Conservation (phyloP, 2,329 filamentous ascomycete genomes). For the Fusarium xyrophilum region DNA sequence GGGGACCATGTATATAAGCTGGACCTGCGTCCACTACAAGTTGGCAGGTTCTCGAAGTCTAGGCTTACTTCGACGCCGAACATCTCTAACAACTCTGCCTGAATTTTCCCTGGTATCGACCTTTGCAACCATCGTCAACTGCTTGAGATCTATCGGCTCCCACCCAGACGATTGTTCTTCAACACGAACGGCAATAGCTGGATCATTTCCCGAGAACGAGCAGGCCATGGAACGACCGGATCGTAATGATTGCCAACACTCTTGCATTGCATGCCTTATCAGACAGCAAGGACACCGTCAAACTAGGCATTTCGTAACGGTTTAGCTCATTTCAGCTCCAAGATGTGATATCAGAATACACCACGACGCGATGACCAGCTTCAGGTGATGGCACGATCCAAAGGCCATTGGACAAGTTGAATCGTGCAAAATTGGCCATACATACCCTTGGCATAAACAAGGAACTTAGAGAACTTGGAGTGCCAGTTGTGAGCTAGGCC, state of each 20-base stretch:
- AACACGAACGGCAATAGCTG: not conserved
- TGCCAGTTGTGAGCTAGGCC: not conserved
- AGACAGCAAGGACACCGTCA: not conserved
- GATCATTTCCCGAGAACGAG: not conserved
- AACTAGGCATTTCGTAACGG: not conserved
- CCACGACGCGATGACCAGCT: conserved; percentile 8
- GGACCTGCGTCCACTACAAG: conserved; percentile 27
- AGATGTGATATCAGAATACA: conserved; percentile 3
- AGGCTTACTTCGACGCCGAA: conserved; percentile 23
- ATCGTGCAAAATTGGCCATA: not conserved
- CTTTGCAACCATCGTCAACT: not conserved
- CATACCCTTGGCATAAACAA: conserved; percentile 25
- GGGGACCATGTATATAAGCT: conserved; percentile 37
- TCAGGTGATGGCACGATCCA: not conserved
- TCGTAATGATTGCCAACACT: not conserved
- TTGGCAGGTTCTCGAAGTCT: conserved; percentile 1
- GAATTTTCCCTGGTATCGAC: not conserved
- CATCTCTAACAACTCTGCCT: not conserved
- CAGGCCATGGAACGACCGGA: not conserved
- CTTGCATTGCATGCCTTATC: conserved; percentile 17
- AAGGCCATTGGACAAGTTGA: not conserved
- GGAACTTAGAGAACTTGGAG: not conserved
- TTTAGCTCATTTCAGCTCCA: conserved; percentile 6
- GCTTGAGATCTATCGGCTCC: not conserved
- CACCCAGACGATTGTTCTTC: not conserved